Evolutionary conservation across 1,139 yeast species (phyloP).

Genomic region (Protomyces lactucae-debilis): DNA sequence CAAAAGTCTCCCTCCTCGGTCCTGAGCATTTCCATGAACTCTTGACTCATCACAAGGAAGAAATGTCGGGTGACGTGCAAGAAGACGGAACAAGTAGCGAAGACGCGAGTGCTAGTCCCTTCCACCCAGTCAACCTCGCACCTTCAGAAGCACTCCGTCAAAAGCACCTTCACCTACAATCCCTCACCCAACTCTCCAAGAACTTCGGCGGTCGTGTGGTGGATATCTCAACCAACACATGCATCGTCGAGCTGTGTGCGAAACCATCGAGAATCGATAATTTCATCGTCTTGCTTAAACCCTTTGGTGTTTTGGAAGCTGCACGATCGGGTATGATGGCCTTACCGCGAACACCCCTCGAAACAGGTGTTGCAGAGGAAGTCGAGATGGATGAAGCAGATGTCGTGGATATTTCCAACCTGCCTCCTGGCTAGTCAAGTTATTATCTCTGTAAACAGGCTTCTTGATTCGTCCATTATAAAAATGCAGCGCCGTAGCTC

Average conservation of each 20-base stretch:
- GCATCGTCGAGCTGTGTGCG: constrained; percentile 89
- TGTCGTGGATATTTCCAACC: constrained; percentile 44
- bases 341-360: constrained; percentile 88
- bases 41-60: constrained; percentile 64
- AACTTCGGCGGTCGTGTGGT: constrained; percentile 92
- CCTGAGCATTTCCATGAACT: constrained; percentile 96
- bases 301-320: constrained; percentile 92
- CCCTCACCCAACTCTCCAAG: constrained; percentile 70
- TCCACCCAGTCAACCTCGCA: constrained; percentile 83
- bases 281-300: constrained; percentile 81
- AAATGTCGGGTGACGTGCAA: constrained; percentile 28
- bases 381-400: constrained; percentile 60
- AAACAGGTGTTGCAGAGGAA: constrained; percentile 46
- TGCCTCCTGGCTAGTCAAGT: constrained; percentile 79
- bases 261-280: constrained; percentile 86
- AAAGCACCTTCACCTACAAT: constrained; percentile 81
- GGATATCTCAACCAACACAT: constrained; percentile 88
- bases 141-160: constrained; percentile 92
- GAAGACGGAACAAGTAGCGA: constrained; percentile 26
- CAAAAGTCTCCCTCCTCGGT: constrained; percentile 86
- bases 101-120: constrained; percentile 37
- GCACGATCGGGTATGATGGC: constrained; percentile 99
- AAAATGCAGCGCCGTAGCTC: not conserved
- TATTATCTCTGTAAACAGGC: not conserved
- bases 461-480: not conserved